phyloP scores from a whole-genome alignment of 2,329 filamentous ascomycete genomes.

The Ascochyta fabae region DNA sequence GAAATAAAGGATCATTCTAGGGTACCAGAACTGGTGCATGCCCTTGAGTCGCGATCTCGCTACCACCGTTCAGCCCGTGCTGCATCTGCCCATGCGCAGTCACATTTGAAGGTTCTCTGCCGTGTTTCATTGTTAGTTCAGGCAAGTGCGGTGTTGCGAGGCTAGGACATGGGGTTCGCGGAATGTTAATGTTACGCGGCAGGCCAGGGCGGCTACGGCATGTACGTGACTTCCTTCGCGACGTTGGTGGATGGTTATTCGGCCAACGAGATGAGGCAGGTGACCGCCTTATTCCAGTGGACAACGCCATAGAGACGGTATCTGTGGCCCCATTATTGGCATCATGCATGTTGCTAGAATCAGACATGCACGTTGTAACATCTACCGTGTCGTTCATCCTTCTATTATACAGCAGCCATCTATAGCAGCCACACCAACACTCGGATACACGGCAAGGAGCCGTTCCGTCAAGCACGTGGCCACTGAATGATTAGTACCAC shows the following conservation, averaged over 20 bases:
- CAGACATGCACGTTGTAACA: neutral
- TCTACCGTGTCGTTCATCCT: neutral
- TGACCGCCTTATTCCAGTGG: neutral
- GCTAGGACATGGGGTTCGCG: neutral
- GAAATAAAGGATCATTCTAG: constrained; percentile 11
- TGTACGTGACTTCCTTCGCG: neutral
- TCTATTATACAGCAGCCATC: neutral
- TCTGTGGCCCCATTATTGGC: neutral
- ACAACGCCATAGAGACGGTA: neutral
- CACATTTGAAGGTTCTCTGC: constrained; percentile 10
- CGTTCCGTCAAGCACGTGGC: constrained; percentile 1
- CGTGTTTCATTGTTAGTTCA: constrained; percentile 7
- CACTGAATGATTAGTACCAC: neutral
- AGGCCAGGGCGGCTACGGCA: neutral
- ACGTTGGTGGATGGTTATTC: neutral
- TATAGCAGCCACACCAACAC: neutral
- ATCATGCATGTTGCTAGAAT: constrained; percentile 1
- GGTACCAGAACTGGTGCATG: constrained; percentile 1
- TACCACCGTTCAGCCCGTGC: constrained; percentile 7
- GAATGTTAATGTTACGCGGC: neutral
- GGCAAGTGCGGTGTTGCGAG: neutral
- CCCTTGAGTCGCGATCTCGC: neutral
- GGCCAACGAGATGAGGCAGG: neutral
- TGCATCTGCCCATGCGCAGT: constrained; percentile 8
- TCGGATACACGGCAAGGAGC: constrained; percentile 4